phyloP scores from a whole-genome alignment of 2,329 filamentous ascomycete species.

The Immersiporthe knoxdaviesiana region DNA sequence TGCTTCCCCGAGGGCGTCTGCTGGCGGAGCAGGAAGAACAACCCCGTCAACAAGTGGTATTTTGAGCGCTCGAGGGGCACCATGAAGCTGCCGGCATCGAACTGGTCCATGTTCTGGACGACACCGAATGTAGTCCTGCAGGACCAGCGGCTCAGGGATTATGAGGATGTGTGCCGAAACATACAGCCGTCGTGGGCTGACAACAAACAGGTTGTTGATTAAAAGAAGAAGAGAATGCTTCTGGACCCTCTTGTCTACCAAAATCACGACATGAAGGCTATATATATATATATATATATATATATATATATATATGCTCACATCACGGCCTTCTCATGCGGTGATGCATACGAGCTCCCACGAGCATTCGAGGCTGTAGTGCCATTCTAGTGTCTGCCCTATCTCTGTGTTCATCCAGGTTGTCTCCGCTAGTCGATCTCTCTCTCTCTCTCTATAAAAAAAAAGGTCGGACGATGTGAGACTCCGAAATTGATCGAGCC shows the following conservation, averaged over 20 bases:
- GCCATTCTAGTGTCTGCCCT: neutral
- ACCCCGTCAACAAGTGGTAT: slow-evolving; percentile 99
- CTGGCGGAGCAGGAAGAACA: slow-evolving; percentile 87
- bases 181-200: slow-evolving; percentile 68
- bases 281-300: too few relatives aligned
- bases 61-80: slow-evolving; percentile 87
- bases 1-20: slow-evolving; percentile 90
- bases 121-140: slow-evolving; percentile 66
- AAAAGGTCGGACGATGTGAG: neutral
- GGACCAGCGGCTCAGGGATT: slow-evolving; percentile 63
- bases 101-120: slow-evolving; percentile 99
- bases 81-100: slow-evolving; percentile 76
- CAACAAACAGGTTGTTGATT: slow-evolving; percentile 62
- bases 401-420: neutral
- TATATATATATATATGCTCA: too few relatives aligned
- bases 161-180: slow-evolving; percentile 72
- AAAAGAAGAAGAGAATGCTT: slow-evolving; percentile 2
- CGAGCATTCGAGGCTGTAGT: neutral
- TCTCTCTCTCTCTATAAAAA: too few relatives aligned
- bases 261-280: too few relatives aligned
- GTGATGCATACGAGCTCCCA: neutral
- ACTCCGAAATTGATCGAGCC: neutral
- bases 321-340: neutral
- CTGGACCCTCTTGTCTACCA: neutral
- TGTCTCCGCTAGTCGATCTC: neutral